Percentiles rank a stretch among this genome's conserved stretches.
These are phyloP conservation scores for Ustilago bromivora DNA, from an alignment of 1,284 basidiomycete genomes.

Conservation along the genomic window DNA sequence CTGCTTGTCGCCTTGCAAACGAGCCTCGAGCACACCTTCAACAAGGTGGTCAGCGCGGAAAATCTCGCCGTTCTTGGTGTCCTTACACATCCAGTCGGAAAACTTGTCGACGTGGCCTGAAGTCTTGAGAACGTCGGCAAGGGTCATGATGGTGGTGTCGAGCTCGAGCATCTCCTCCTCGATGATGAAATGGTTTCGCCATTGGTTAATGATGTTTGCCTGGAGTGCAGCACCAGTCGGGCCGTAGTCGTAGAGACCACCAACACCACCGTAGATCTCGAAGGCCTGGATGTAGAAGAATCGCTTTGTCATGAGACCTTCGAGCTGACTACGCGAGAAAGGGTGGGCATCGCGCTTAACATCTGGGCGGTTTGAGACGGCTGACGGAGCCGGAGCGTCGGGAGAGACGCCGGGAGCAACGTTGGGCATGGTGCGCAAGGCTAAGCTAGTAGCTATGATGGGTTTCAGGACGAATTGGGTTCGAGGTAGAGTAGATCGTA, in stretches of 20 bases:
- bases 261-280: constrained; percentile 98
- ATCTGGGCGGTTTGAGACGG: constrained; percentile 47
- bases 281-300: constrained; percentile 99
- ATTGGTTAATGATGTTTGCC: constrained; percentile 95
- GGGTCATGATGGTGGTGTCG: constrained; percentile 98
- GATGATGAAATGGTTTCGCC: constrained; percentile 98
- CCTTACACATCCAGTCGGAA: constrained; percentile 99
- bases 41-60: constrained; percentile 97
- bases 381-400: constrained; percentile 46
- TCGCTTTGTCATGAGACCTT: constrained; percentile 86
- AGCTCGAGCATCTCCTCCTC: constrained; percentile 99
- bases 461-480: not conserved
- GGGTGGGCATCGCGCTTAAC: constrained; percentile 75
- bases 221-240: constrained; percentile 94
- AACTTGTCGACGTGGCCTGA: constrained; percentile 99
- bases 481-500: constrained; percentile 7
- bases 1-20: constrained; percentile 90
- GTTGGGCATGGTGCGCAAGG: constrained; percentile 38
- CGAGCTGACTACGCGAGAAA: constrained; percentile 89
- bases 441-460: constrained; percentile 8
- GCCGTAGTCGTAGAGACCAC: constrained; percentile 78
- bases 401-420: constrained; percentile 37
- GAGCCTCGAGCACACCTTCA: constrained; percentile 89
- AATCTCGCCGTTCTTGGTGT: constrained; percentile 92
- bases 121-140: constrained; percentile 93